Evolutionary conservation across 2,329 filamentous ascomycete species (phyloP).

Genomic region (Coleophoma eucalyptorum): DNA sequence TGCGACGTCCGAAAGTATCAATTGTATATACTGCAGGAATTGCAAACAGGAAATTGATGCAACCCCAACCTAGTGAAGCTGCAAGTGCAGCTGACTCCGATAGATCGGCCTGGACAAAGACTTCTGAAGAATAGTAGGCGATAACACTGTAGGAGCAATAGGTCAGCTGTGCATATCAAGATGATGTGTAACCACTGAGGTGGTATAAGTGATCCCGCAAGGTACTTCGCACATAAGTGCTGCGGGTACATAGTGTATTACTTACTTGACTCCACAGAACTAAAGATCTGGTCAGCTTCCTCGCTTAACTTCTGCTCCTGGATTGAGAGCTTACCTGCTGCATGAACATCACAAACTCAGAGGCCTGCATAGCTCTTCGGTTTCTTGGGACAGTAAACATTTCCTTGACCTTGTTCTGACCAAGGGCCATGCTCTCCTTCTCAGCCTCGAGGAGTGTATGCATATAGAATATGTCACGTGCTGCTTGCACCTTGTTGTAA

Average conservation of each 20-base stretch:
- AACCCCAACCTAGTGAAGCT: slow-evolving; percentile 59
- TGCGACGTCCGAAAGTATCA: slow-evolving; percentile 63
- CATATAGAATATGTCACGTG: slow-evolving; percentile 53
- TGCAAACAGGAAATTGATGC: slow-evolving; percentile 63
- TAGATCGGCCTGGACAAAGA: slow-evolving; percentile 55
- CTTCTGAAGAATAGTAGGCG: slow-evolving; percentile 57
- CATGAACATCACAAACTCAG: slow-evolving; percentile 64
- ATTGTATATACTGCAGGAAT: slow-evolving; percentile 63
- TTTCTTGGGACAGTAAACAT: slow-evolving; percentile 58
- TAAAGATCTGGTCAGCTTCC: slow-evolving; percentile 1
- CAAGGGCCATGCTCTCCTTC: slow-evolving; percentile 42
- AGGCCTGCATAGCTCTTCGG: slow-evolving; percentile 55
- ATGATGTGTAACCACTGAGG: too few relatives aligned
- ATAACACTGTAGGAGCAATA: slow-evolving; percentile 31
- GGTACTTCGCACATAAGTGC: too few relatives aligned
- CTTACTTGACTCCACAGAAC: slow-evolving; percentile 43
- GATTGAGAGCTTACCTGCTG: slow-evolving; percentile 43
- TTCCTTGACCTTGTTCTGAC: slow-evolving; percentile 48
- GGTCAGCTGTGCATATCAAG: too few relatives aligned
- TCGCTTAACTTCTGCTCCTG: neutral
- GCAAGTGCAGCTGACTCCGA: slow-evolving; percentile 46
- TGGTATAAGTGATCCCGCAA: too few relatives aligned
- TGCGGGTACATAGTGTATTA: too few relatives aligned
- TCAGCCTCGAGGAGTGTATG: slow-evolving; percentile 55
- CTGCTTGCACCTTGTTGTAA: slow-evolving; percentile 48